Conservation (phyloP, 495 filamentous ascomycete species). For the Lasiosphaeriaceae sp. region DNA sequence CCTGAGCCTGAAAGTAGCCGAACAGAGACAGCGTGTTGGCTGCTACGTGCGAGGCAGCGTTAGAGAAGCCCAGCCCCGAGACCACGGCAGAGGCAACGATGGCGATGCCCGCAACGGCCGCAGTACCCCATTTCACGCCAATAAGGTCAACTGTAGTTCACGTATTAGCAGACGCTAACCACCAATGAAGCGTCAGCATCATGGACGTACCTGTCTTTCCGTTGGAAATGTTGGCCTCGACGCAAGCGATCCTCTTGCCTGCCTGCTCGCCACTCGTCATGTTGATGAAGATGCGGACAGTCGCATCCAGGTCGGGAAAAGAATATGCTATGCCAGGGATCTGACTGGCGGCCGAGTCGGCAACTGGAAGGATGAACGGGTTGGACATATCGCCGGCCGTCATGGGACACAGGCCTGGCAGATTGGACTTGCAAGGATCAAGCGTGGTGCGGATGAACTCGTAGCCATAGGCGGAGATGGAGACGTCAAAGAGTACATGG, state of each 20-base stretch:
- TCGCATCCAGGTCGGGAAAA: constrained; percentile 91
- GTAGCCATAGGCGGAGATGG: constrained; percentile 80
- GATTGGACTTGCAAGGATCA: constrained; percentile 68
- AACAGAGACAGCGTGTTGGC: constrained; percentile 91
- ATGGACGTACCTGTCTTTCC: constrained; percentile 61
- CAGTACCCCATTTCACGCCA: constrained; percentile 84
- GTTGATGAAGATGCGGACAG: constrained; percentile 76
- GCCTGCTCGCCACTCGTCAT: constrained; percentile 43
- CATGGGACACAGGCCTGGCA: constrained; percentile 91
- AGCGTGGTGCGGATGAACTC: constrained; percentile 57
- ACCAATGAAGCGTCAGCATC: not conserved
- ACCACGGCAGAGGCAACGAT: constrained; percentile 79
- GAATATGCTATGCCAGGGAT: constrained; percentile 87
- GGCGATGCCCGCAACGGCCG: constrained; percentile 79
- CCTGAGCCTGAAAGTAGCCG: constrained; percentile 92
- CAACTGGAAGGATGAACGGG: constrained; percentile 61
- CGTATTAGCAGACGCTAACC: not conserved
- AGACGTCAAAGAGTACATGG: constrained; percentile 74
- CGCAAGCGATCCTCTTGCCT: constrained; percentile 69
- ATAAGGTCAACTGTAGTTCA: constrained; percentile 63
- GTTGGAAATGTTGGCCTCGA: constrained; percentile 87
- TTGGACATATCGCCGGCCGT: constrained; percentile 76
- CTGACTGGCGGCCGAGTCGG: constrained; percentile 48
- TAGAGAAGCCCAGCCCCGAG: constrained; percentile 83
- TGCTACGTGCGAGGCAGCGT: constrained; percentile 93